Percentiles rank a stretch among this genome's conserved stretches.
Conservation (phyloP, 148 eudicot genomes). For the Amaranthus palmeri region DNA sequence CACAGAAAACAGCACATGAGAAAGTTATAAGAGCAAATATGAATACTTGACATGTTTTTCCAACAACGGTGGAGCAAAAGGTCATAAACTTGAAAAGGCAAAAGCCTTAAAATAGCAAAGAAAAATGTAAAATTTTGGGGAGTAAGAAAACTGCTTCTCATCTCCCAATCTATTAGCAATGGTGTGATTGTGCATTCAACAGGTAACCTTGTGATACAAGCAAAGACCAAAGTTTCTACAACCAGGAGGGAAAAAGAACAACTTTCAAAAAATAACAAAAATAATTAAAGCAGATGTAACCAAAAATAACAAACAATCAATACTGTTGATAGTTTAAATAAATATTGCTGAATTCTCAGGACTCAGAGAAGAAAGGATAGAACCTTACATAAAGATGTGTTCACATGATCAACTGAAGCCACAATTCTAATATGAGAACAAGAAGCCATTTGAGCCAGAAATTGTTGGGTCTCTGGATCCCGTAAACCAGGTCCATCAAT, state of each 20-base stretch:
- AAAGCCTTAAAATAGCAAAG: neutral
- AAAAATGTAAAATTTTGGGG: neutral
- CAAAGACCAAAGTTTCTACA: neutral
- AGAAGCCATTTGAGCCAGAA: conserved; percentile 75
- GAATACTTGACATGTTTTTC: neutral
- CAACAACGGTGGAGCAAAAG: neutral
- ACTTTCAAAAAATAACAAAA: neutral
- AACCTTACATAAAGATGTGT: conserved; percentile 78
- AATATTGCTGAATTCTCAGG: neutral
- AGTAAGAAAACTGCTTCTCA: neutral
- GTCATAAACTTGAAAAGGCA: neutral
- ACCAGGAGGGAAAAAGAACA: neutral
- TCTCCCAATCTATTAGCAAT: neutral
- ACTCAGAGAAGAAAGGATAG: neutral
- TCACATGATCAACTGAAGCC: conserved; percentile 92
- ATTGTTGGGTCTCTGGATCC: conserved; percentile 75
- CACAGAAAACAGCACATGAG: neutral
- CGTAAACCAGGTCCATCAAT: conserved; percentile 94
- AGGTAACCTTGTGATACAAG: neutral
- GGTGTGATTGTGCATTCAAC: neutral
- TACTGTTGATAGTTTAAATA: neutral
- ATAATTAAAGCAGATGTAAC: neutral
- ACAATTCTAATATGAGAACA: conserved; percentile 71
- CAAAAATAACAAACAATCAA: neutral
- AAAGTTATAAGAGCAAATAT: neutral